Evolutionary conservation across 768 basidiomycete species (phyloP).

Genomic region (Leccinum broughii): DNA sequence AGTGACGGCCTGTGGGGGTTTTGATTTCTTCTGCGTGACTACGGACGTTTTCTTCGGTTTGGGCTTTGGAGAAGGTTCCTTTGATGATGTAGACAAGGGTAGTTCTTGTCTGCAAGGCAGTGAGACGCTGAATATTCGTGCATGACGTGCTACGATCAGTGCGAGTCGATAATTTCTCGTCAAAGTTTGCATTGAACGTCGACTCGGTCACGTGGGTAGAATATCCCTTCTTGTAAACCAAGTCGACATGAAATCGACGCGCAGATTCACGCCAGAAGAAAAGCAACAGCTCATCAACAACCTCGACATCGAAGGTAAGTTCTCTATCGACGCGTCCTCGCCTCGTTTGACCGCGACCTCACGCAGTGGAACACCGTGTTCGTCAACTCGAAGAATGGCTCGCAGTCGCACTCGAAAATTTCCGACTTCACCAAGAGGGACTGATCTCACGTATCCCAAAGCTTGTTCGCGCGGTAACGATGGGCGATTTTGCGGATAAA

Average conservation of each 20-base stretch:
- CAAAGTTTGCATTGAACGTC: slow-evolving; percentile 10
- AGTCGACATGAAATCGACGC: slow-evolving; percentile 26
- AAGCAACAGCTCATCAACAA: slow-evolving; percentile 75
- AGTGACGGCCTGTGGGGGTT: not conserved
- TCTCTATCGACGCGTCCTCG: not conserved
- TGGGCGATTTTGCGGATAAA: slow-evolving; percentile 77
- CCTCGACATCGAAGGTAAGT: slow-evolving; percentile 74
- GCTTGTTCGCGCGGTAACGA: slow-evolving; percentile 66
- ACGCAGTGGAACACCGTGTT: slow-evolving; percentile 68
- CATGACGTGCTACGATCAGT: slow-evolving; percentile 12
- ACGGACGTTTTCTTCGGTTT: not conserved
- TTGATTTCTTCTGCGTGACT: slow-evolving; percentile 7
- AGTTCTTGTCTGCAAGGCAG: not conserved
- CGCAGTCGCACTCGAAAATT: slow-evolving; percentile 69
- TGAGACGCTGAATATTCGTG: slow-evolving; percentile 14
- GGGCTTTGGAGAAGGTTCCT: not conserved
- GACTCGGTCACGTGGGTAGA: not conserved
- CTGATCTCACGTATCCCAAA: slow-evolving; percentile 74
- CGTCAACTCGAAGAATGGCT: slow-evolving; percentile 78
- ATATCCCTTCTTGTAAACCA: not conserved
- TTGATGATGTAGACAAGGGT: not conserved
- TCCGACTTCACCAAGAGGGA: slow-evolving; percentile 72
- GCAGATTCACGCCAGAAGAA: slow-evolving; percentile 61
- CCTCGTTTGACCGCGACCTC: not conserved
- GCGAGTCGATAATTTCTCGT: slow-evolving; percentile 13